Percentiles rank a stretch among this genome's conserved stretches.
These are phyloP conservation scores for Rhodotorula diobovata DNA, from an alignment of 768 basidiomycete genomes.

Conservation along the genomic window DNA sequence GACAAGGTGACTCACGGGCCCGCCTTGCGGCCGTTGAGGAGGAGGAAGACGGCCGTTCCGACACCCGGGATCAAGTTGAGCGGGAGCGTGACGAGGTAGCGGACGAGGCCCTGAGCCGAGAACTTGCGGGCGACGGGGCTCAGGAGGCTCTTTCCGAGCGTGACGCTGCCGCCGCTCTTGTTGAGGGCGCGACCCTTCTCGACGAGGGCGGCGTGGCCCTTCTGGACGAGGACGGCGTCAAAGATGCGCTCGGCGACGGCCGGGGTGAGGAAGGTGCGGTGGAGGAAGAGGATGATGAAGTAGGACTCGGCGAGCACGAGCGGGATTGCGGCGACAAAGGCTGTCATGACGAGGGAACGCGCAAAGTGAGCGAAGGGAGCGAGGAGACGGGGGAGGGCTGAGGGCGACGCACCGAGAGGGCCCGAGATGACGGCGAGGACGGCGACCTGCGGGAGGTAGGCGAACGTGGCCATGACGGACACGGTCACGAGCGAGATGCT, in stretches of 20 bases:
- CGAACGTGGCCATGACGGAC: constrained; percentile 40
- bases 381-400: not conserved
- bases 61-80: constrained; percentile 65
- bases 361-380: too few relatives aligned
- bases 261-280: constrained; percentile 53
- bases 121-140: constrained; percentile 53
- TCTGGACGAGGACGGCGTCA: constrained; percentile 53
- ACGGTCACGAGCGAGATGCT: constrained; percentile 8
- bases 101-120: constrained; percentile 49
- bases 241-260: constrained; percentile 53
- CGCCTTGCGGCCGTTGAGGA: constrained; percentile 51
- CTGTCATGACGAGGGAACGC: constrained; percentile 38
- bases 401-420: constrained; percentile 53
- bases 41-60: constrained; percentile 61
- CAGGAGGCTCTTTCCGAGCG: constrained; percentile 52
- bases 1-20: constrained; percentile 13
- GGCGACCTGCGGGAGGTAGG: constrained; percentile 64
- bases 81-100: constrained; percentile 63
- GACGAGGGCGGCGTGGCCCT: constrained; percentile 52
- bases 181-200: constrained; percentile 48
- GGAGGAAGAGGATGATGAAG: constrained; percentile 52
- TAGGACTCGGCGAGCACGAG: constrained; percentile 48
- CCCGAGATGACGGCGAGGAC: constrained; percentile 62
- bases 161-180: constrained; percentile 1
- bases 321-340: constrained; percentile 56